Conservation (phyloP, 1,284 basidiomycete genomes). For the Boletellus sp. region DNA sequence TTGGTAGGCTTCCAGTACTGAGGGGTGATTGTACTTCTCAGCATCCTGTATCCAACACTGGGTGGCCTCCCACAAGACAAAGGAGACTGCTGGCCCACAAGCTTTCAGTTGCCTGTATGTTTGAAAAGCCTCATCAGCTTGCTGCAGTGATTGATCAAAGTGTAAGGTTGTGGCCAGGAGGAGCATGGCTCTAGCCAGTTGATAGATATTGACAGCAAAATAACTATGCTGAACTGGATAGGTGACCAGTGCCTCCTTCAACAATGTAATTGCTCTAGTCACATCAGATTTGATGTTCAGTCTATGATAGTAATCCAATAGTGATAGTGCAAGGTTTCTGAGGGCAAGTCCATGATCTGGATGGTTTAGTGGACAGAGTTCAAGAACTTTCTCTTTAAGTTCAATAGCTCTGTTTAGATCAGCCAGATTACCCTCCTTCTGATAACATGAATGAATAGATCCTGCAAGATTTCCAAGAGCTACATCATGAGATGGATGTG, state of each 20-base stretch:
- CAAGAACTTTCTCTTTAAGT: neutral
- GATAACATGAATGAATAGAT: neutral
- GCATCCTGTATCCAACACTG: neutral
- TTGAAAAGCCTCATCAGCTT: neutral
- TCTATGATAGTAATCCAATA: neutral
- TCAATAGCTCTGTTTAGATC: neutral
- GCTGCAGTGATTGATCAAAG: neutral
- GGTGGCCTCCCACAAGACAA: neutral
- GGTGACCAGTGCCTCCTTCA: neutral
- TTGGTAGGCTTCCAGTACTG: slow-evolving; percentile 2
- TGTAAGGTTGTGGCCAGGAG: neutral
- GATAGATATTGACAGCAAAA: too few species aligned
- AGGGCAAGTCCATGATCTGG: neutral
- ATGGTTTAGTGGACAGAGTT: neutral
- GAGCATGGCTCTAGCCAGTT: neutral
- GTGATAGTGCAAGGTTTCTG: neutral
- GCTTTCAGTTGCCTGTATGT: neutral
- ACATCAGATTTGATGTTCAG: too few species aligned
- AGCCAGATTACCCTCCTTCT: neutral
- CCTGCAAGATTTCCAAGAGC: neutral
- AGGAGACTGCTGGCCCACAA: neutral
- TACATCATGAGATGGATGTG: neutral
- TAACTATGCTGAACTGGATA: neutral
- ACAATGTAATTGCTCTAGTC: neutral
- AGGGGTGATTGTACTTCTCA: neutral